Conservation (phyloP, 1,284 basidiomycete species). For the Ustilago xerochloae region DNA sequence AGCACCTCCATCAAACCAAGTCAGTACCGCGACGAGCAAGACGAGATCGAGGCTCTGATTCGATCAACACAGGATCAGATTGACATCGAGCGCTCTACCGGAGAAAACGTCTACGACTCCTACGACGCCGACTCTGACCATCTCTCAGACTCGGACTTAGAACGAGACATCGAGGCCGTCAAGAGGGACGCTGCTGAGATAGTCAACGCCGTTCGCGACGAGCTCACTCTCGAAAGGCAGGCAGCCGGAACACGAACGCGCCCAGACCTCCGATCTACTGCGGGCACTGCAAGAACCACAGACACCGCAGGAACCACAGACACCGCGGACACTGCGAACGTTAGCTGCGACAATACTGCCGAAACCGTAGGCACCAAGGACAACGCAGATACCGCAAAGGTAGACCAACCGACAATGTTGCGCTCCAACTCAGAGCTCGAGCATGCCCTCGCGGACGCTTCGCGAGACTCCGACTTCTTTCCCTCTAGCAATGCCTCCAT, state of each 20-base stretch:
- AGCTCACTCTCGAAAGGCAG: conserved; percentile 25
- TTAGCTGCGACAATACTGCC: too few species aligned
- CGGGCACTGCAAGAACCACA: too few species aligned
- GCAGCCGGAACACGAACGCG: neutral
- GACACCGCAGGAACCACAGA: too few species aligned
- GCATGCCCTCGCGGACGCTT: conserved; percentile 38
- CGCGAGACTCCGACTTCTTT: conserved; percentile 22
- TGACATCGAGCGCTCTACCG: conserved; percentile 17
- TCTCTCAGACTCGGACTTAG: conserved; percentile 18
- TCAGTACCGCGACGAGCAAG: conserved; percentile 24
- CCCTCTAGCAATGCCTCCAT: neutral
- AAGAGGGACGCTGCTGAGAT: conserved; percentile 29
- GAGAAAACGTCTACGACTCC: neutral
- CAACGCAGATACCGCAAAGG: neutral
- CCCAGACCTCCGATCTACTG: too few species aligned
- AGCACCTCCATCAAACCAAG: too few species aligned
- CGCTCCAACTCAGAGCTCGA: conserved; percentile 26
- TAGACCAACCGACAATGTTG: conserved; percentile 14
- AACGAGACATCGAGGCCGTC: conserved; percentile 24
- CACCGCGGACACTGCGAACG: too few species aligned
- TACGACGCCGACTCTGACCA: conserved; percentile 26
- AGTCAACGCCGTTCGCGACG: conserved; percentile 40
- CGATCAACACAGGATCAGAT: conserved; percentile 30
- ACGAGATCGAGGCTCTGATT: conserved; percentile 44
- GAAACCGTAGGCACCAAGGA: neutral